Evolutionary conservation across 768 basidiomycete genomes (phyloP).

Genomic region (Lentinula detonsa): DNA sequence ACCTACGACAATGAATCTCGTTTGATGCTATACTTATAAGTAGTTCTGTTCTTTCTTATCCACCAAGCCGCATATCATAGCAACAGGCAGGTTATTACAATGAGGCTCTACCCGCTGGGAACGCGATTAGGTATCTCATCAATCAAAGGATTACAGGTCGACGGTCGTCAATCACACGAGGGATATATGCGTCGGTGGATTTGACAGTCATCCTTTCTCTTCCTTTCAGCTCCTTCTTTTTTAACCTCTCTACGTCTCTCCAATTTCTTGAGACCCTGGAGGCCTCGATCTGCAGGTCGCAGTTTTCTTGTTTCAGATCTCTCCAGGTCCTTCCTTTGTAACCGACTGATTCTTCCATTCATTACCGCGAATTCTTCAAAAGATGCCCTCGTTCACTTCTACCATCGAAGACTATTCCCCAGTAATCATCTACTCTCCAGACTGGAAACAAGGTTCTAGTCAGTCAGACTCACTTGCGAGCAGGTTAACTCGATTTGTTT

Average conservation of each 20-base stretch:
- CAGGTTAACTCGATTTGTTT: background rate
- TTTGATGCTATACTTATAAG: no score
- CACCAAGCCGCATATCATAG: background rate
- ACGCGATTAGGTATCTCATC: background rate
- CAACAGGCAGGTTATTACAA: background rate
- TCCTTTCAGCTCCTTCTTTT: background rate
- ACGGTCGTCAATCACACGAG: background rate
- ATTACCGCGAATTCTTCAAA: background rate
- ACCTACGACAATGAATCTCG: no score
- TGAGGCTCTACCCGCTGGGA: no score
- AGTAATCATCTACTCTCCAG: slow-evolving; percentile 21
- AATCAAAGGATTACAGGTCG: background rate
- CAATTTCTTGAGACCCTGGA: slow-evolving; percentile 3
- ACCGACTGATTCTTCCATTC: background rate
- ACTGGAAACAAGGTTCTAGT: slow-evolving; percentile 11
- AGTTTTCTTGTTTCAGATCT: background rate
- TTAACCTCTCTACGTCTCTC: background rate
- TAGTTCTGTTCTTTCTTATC: no score
- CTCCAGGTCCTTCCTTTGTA: background rate
- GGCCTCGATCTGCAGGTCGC: background rate
- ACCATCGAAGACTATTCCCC: slow-evolving; percentile 29
- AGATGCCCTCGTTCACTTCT: slow-evolving; percentile 20
- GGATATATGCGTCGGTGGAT: background rate
- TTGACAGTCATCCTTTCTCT: background rate
- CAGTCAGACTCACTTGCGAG: background rate